Base-by-base conservation (phyloP, 495 filamentous ascomycete species). In the Aspergillus diversus region DNA sequence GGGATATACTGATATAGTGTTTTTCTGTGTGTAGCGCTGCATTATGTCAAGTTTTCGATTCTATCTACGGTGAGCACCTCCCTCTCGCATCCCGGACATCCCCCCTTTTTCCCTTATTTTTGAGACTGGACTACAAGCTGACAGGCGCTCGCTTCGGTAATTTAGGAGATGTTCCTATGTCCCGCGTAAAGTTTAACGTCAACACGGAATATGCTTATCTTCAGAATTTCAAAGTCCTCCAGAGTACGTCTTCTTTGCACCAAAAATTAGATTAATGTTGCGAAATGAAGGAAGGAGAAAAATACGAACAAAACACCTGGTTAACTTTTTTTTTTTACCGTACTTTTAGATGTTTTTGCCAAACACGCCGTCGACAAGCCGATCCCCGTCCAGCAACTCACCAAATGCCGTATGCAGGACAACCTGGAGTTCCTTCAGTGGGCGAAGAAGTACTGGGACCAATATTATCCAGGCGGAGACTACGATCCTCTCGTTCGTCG, bases 401-500 rank as follows among this genome's bases (percentile, higher is more conserved):
- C 92, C 65, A 98, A 97, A 78, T 99, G 95, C 84, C 96, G 96
- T 80, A 98, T 99, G 92, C 95, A 99, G 80, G 95, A 99, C 75
- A 99, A 99, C 81, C 92, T 99, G 63, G 96, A 97, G 72, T 99
- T 98, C 77, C 86, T 99, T 37, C 95, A 99, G 80, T 99, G 92
- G 91, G 88, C 85, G 57, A 98, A 98, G 85, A 80, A 83, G 65
- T 97, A 92, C 80, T 99, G 95, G 95, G 96, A 99, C 72, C 93
- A 97, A 72, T 92, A 97, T 83, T 99, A 89, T 73, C 93, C 95
- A 8, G 95, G 94, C 50, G 92, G 92, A 56, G 95, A 98, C 65
- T 99, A 99, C 78, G 95, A 99, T 76, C 91, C 95, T 9, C 81
- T 96, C 27, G 79, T 78, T 51, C 87, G 95, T 64, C 86, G 95